phyloP scores from a whole-genome alignment of 345 rosid species.

The Hypericum perforatum region DNA sequence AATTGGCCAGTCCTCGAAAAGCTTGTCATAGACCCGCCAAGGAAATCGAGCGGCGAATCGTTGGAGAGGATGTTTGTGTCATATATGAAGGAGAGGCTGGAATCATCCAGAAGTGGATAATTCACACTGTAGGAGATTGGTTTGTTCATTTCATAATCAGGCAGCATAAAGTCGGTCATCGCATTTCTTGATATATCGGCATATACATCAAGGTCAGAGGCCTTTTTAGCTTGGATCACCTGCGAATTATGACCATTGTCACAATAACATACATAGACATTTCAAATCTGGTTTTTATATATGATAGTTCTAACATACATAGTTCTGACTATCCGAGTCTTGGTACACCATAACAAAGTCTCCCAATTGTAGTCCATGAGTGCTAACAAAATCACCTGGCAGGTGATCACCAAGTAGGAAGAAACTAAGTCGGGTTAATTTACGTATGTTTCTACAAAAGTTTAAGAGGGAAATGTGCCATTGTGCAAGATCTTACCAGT shows the following conservation, averaged over 20 bases:
- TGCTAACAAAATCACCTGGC: constrained; percentile 74
- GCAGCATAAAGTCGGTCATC: constrained; percentile 37
- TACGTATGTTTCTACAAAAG: not conserved
- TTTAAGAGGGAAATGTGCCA: not conserved
- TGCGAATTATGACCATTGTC: constrained; percentile 14
- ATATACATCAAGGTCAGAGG: constrained; percentile 54
- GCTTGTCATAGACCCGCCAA: constrained; percentile 60
- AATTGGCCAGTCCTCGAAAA: constrained; percentile 42
- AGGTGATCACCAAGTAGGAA: constrained; percentile 4
- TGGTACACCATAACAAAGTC: constrained; percentile 77
- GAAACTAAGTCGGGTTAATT: not conserved
- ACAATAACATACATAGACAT: not conserved
- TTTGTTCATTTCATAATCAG: constrained; percentile 34
- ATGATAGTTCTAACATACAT: constrained; percentile 33
- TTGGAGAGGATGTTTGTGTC: constrained; percentile 67
- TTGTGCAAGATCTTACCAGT: constrained; percentile 39
- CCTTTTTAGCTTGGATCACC: constrained; percentile 88
- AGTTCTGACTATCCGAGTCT: constrained; percentile 45
- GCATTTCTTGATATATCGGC: constrained; percentile 36
- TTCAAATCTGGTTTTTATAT: not conserved
- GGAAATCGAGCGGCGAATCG: constrained; percentile 73
- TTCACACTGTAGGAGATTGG: constrained; percentile 26
- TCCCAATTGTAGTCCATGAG: constrained; percentile 71
- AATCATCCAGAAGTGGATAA: constrained; percentile 38
- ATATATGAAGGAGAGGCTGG: constrained; percentile 54